Conservation (phyloP, 164 flowering plant species). For the Nymphaea thermarum region DNA sequence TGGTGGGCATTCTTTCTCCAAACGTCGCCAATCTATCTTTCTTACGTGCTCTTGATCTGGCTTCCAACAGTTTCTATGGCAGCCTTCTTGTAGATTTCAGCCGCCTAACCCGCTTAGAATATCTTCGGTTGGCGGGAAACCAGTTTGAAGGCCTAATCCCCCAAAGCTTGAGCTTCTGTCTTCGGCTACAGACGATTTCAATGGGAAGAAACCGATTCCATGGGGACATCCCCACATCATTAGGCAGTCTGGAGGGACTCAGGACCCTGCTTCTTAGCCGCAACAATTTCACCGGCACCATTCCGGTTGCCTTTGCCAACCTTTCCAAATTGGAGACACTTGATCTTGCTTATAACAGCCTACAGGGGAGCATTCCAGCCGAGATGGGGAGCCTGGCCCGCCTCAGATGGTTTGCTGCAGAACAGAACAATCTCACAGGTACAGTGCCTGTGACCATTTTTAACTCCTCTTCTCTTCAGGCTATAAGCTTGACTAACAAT, state of each 20-base stretch:
- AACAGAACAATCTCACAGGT: conserved; percentile 4
- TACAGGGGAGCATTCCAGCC: conserved; percentile 7
- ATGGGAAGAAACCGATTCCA: conserved; percentile 6
- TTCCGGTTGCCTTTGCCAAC: conserved; percentile 8
- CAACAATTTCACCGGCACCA: conserved; percentile 8
- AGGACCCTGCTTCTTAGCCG: conserved; percentile 4
- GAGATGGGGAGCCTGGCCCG: conserved; percentile 4
- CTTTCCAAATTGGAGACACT: conserved; percentile 3
- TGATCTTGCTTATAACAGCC: neutral
- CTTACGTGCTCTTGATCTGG: conserved; percentile 2
- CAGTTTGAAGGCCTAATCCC: conserved; percentile 8
- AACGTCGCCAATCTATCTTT: conserved; percentile 18
- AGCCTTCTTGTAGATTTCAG: conserved; percentile 6
- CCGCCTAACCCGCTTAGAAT: conserved; percentile 3
- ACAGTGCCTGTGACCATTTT: conserved; percentile 3
- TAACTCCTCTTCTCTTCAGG: conserved; percentile 6
- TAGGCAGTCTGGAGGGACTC: conserved; percentile 6
- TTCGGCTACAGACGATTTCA: neutral
- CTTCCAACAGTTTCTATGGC: conserved; percentile 14
- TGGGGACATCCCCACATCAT: conserved; percentile 7
- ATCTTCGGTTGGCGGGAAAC: conserved; percentile 5
- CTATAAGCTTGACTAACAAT: neutral
- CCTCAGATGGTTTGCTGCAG: neutral
- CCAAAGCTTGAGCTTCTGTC: conserved; percentile 6
- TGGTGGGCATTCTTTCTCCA: conserved; percentile 15